Percentiles rank a stretch among this genome's conserved stretches.
phyloP scores from a whole-genome alignment of 805 yeast species.

The Blastobotrys terrestris region DNA sequence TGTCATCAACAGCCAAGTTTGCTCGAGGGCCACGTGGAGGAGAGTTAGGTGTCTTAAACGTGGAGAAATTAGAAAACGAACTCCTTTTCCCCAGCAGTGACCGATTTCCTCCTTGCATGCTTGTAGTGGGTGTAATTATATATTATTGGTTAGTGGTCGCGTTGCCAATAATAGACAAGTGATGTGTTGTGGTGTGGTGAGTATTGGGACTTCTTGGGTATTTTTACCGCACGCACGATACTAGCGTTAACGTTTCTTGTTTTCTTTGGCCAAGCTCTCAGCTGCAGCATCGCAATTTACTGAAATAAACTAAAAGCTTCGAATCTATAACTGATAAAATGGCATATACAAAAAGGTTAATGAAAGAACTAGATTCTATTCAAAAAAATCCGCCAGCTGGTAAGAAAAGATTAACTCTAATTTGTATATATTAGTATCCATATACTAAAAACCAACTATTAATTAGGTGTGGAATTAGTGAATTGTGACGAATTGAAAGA shows the following conservation, averaged over 20 bases:
- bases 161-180: background rate
- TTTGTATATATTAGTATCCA: too few relatives aligned
- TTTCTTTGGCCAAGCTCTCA: too few relatives aligned
- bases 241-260: too few relatives aligned
- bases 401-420: too few relatives aligned
- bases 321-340: background rate
- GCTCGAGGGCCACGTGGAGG: slow-evolving; percentile 5
- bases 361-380: slow-evolving; percentile 14
- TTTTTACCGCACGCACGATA: too few relatives aligned
- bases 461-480: slow-evolving; percentile 26
- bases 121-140: background rate
- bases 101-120: slow-evolving; percentile 15
- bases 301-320: background rate
- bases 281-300: too few relatives aligned
- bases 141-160: background rate
- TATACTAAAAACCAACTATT: too few relatives aligned
- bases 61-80: slow-evolving; percentile 24
- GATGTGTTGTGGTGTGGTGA: background rate
- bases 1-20: background rate
- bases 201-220: too few relatives aligned
- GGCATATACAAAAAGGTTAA: slow-evolving; percentile 9
- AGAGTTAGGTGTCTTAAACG: slow-evolving; percentile 16
- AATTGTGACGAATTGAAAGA: slow-evolving; percentile 31
- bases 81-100: slow-evolving; percentile 24
- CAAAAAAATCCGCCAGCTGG: slow-evolving; percentile 14